Evolutionary conservation across 2,329 filamentous ascomycete species (phyloP), one percentile per base, ranked within the genome.

Genomic region (Aspergillus ochraceoroseus): DNA sequence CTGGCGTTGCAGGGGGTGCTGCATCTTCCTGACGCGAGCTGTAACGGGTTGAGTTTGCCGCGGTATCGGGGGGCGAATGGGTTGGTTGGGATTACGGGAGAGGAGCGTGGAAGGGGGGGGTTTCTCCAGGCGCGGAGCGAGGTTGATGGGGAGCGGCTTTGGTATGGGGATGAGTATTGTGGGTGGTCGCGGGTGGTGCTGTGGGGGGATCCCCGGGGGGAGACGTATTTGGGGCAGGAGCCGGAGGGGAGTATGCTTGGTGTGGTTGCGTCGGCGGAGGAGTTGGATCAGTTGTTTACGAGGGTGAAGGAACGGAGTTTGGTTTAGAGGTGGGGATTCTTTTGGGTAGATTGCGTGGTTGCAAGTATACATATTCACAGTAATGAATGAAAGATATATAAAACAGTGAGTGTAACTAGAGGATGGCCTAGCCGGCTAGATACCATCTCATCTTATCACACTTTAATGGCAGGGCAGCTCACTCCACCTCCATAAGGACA

Each of bases 401-500:
- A n/a, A n/a, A n/a, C n/a, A n/a, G n/a, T n/a, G n/a, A n/a, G n/a
- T n/a, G n/a, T n/a, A n/a, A n/a, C n/a, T n/a, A n/a, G n/a, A 11
- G 6, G 30, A 19, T 14, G 26, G 15, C 19, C 33, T 30, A 37
- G 39, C 39, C 33, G 27, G 32, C 27, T 36, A 32, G 17, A 33
- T 22, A 33, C 18, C 19, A 15, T 19, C 13, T 8, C 30, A 17
- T n/a, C 12, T 27, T 20, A 8, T 27, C 5, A 8, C 13, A 3
- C 6, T 5, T 15, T 9, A 12, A 11, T 29, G 11, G 26, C 9
- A 9, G 11, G 14, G 28, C 17, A 3, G 12, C 13, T 61, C 44
- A 62, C 29, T 64, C 61, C 26, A 61, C 54, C 28, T 64, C 61
- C 58, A 64, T 59, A 19, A 65, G 47, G 7, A 63, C 61, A 58